Base-by-base conservation (phyloP, 2,329 filamentous ascomycete species). In the Stachybotrys chlorohalonatus region DNA sequence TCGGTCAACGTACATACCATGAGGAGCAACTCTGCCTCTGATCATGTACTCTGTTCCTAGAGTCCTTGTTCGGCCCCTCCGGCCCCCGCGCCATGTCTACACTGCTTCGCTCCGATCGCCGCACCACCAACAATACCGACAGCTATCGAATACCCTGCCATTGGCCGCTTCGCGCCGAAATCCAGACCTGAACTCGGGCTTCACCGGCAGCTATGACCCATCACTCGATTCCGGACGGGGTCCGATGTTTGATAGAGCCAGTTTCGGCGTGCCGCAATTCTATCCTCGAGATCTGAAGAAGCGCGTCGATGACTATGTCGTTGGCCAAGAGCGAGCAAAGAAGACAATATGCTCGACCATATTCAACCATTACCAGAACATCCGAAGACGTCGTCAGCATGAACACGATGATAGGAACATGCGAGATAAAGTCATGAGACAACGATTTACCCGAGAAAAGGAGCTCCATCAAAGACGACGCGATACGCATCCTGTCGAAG, bases 291-390 rank as follows among this genome's bases (percentile, higher is more conserved):
- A 84, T 62, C 78, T 99, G 63, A 96, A 97, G 76, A 85, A 90
- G 65, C 88, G 94, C 64, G 84, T 97, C 36, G 94, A 99, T 68
- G 89, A 94, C 66, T 99, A 95, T 68, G 93, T 99, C 1, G 93
- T 99, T 5, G 94, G 93, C 47, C 94, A 99, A 70, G 90, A 96
- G 61, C 84, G 90, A 56, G 91, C 94, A 15, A 94, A 99, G 78
- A 95, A 95, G 70, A 89, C 92, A 13, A 84, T 97, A 59, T 94
- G 90, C 59, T 87, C 93, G 4, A 91, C 93, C 7, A 89, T 99
- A 31, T 96, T 95, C 75, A 96, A 97, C 66, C 94, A 99, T 68
- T 96, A 97, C 67, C 90, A 96, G 70, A 84, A 89, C 50, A 82
- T 96, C 56, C 85, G 92, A 30, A 81, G 90, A 64, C 79, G 90